Percentiles rank a stretch among this genome's conserved stretches.
phyloP scores from a whole-genome alignment of 164 flowering plant species.

The Saururus chinensis region DNA sequence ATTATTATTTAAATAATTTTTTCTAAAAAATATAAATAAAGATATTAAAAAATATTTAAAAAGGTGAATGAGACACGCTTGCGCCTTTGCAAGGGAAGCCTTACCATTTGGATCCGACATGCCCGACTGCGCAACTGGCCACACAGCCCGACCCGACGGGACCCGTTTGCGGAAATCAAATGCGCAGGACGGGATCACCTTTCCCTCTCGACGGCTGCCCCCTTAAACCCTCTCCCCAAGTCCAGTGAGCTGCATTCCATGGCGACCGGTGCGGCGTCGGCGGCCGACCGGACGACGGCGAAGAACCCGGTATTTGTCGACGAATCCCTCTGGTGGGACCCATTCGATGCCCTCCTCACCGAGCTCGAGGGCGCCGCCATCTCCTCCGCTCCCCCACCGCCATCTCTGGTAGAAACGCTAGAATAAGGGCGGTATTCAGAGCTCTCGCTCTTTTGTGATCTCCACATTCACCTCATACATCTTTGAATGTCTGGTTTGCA shows the following conservation, averaged over 20 bases:
- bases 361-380: constrained; percentile 58
- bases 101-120: too few species aligned
- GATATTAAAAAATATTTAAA: too few species aligned
- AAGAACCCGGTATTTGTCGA: constrained; percentile 32
- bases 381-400: constrained; percentile 33
- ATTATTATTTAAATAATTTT: too few species aligned
- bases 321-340: constrained; percentile 82
- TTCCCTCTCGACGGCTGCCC: not conserved
- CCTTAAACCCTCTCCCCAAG: not conserved
- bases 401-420: constrained; percentile 34
- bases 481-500: constrained; percentile 9
- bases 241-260: too few species aligned
- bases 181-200: not conserved
- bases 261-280: not conserved
- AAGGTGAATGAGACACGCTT: too few species aligned
- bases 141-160: too few species aligned
- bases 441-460: not conserved
- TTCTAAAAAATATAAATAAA: too few species aligned
- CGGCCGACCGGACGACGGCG: not conserved
- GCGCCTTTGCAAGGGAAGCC: too few species aligned
- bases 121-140: too few species aligned
- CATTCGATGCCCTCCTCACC: constrained; percentile 50
- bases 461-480: not conserved
- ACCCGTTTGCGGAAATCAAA: not conserved
- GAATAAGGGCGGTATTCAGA: not conserved